These are phyloP conservation scores for Sechiopsis laciniata DNA, from an alignment of 306 rosid species.

Conservation along the genomic window DNA sequence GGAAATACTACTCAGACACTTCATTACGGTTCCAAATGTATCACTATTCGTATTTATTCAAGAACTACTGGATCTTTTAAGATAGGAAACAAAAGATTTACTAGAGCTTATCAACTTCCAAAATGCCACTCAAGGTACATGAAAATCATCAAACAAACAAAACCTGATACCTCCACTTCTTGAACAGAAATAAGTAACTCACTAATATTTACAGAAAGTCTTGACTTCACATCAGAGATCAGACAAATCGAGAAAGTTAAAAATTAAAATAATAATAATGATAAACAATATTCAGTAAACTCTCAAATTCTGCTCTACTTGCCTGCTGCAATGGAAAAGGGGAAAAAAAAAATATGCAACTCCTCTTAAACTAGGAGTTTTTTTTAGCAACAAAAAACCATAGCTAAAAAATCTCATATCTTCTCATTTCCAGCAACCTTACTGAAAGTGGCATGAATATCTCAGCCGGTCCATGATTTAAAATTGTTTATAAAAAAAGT, in stretches of 20 bases:
- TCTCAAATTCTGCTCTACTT: not conserved
- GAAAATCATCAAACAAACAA: not conserved
- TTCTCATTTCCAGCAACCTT: not conserved
- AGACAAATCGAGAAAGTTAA: not conserved
- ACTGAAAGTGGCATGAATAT: not conserved
- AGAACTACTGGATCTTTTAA: too few species aligned
- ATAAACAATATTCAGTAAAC: too few species aligned
- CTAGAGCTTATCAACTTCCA: not conserved
- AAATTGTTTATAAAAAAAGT: too few species aligned
- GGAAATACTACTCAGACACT: not conserved
- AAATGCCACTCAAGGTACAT: too few species aligned
- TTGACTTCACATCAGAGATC: slow-evolving; percentile 6
- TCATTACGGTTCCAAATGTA: not conserved
- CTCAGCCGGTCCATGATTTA: not conserved
- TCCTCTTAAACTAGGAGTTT: too few species aligned
- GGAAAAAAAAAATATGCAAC: not conserved
- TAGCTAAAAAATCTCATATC: not conserved
- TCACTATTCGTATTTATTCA: not conserved
- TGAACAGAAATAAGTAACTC: not conserved
- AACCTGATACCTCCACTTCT: not conserved
- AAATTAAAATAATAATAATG: not conserved
- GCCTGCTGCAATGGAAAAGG: not conserved
- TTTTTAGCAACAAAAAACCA: too few species aligned
- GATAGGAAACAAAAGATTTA: not conserved
- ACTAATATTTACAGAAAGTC: not conserved